These are phyloP conservation scores for Stagonosporopsis tanaceti DNA, from an alignment of 2,329 filamentous ascomycete genomes.

Conservation along the genomic window DNA sequence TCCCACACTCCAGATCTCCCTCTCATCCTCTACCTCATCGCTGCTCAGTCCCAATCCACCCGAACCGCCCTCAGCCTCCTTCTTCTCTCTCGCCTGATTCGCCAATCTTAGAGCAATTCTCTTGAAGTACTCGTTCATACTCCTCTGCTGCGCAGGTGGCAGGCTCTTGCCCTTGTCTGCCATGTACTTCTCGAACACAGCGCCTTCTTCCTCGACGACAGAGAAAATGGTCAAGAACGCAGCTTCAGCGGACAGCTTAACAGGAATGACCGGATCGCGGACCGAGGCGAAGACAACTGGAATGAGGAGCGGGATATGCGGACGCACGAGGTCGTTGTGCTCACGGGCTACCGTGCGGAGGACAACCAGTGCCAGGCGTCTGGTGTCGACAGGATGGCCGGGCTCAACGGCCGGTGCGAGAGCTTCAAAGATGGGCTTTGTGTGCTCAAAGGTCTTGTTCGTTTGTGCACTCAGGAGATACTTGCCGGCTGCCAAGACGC, in stretches of 20 bases:
- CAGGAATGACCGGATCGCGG: constrained; percentile 88
- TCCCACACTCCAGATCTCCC: constrained; percentile 94
- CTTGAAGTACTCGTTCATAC: constrained; percentile 98
- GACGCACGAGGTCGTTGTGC: constrained; percentile 80
- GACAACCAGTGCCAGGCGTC: constrained; percentile 85
- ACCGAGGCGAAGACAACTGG: constrained; percentile 88
- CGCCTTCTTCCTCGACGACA: constrained; percentile 85
- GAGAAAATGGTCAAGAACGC: constrained; percentile 91
- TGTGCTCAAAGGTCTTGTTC: constrained; percentile 75
- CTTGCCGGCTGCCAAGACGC: constrained; percentile 88
- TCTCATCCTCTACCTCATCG: constrained; percentile 93
- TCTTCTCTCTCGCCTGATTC: constrained; percentile 85
- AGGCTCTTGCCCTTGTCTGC: constrained; percentile 70
- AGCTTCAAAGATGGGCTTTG: constrained; percentile 80
- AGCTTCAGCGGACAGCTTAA: constrained; percentile 94
- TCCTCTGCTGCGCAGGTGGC: constrained; percentile 77
- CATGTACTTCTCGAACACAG: constrained; percentile 92
- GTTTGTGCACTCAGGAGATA: constrained; percentile 75
- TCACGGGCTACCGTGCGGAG: constrained; percentile 83
- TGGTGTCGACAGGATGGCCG: constrained; percentile 80
- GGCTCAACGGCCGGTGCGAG: constrained; percentile 79
- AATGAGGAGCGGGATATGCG: constrained; percentile 81
- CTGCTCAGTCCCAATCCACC: constrained; percentile 85
- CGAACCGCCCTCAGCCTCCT: constrained; percentile 87
- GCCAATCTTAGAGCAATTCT: constrained; percentile 84